Evolutionary conservation across 2,329 filamentous ascomycete species (phyloP), one percentile per base, ranked within the genome.

Genomic region (Chalara sp.): DNA sequence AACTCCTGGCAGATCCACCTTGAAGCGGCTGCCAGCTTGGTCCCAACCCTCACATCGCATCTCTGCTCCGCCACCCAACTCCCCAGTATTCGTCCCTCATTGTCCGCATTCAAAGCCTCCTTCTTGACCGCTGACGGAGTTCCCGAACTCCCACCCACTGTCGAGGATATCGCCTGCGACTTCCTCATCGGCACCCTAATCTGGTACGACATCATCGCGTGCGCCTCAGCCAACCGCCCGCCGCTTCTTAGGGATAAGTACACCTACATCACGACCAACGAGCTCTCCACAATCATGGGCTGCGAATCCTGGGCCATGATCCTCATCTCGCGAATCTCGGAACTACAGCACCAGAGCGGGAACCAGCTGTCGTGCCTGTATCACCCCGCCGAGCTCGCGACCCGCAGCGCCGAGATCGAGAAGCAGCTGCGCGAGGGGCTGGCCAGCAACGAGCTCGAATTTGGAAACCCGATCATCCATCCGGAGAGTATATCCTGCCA

Each of bases 1-100:
- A 31, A 39, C n/a, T 43, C 21, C 10, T 51, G 45, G 49, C 6
- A 47, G 31, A 4, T 45, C 41, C 49, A 51, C 39, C 45, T 51
- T 6, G 30, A 47, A 47, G 49, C 49, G 6, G 49, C 49, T 21
- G 5, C 39, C 13, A 11, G 29, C 21, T 13, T 49, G 32, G 28
- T 49, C 21, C 39, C 47, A 33, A 29, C 47, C 6, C n/a, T 47
- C 10, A 8, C 21, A n/a, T 10, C 8, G 12, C 41, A n/a, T 28
- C 10, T 29, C 8, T 8, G 12, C 21, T 13, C 41, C 10, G 2
- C 12, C 21, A 28, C 8, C 8, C 10, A 8, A 3, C 10, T 21
- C 21, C 28, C n/a, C 8, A 37, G n/a, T 37, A 2, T 8, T n/a
- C 35, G 35, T n/a, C 35, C 35, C n/a, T 37, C n/a, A 37, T 10